A percentile compares a stretch with the other conserved stretches of the same genome.
Conservation (phyloP, 2,329 filamentous ascomycete species). For the Torrubiellomyces zombiae region DNA sequence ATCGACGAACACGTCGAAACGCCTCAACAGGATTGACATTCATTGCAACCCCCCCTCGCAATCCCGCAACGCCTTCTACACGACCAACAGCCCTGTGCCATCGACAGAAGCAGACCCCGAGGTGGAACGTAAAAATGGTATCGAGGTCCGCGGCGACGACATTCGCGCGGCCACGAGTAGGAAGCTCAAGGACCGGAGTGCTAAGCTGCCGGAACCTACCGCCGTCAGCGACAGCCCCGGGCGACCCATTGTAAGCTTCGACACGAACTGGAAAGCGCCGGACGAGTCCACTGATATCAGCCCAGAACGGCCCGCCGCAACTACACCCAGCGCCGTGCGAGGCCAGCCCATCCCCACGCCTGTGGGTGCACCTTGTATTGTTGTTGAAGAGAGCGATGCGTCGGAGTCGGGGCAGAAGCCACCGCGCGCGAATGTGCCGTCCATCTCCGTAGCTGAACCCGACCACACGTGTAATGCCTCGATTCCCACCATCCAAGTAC, state of each 20-base stretch:
- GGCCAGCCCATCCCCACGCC: slow-evolving; percentile 12
- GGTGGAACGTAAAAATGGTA: slow-evolving; percentile 52
- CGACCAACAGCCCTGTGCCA: slow-evolving; percentile 37
- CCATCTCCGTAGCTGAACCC: slow-evolving; percentile 17
- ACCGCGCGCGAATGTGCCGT: slow-evolving; percentile 16
- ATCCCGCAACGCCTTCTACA: slow-evolving; percentile 68
- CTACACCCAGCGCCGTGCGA: slow-evolving; percentile 6
- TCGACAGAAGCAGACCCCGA: slow-evolving; percentile 19
- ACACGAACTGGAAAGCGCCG: slow-evolving; percentile 63
- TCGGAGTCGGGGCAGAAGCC: too few species aligned
- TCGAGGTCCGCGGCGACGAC: slow-evolving; percentile 74
- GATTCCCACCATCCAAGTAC: slow-evolving; percentile 25
- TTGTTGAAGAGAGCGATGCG: slow-evolving; percentile 34
- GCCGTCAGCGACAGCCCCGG: slow-evolving; percentile 82
- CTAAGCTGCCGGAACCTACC: slow-evolving; percentile 73
- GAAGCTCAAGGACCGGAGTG: slow-evolving; percentile 69
- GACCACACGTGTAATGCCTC: slow-evolving; percentile 8
- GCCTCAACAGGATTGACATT: slow-evolving; percentile 49
- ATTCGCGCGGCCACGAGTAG: slow-evolving; percentile 85
- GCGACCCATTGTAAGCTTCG: slow-evolving; percentile 94
- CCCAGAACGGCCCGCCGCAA: slow-evolving; percentile 21
- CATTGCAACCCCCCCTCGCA: slow-evolving; percentile 71
- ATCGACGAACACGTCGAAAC: slow-evolving; percentile 17
- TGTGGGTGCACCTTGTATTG: slow-evolving; percentile 35
- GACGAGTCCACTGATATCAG: slow-evolving; percentile 54